These are phyloP conservation scores for Trichoderma atrobrunneum DNA, from an alignment of 2,329 filamentous ascomycete species.

Conservation along the genomic window DNA sequence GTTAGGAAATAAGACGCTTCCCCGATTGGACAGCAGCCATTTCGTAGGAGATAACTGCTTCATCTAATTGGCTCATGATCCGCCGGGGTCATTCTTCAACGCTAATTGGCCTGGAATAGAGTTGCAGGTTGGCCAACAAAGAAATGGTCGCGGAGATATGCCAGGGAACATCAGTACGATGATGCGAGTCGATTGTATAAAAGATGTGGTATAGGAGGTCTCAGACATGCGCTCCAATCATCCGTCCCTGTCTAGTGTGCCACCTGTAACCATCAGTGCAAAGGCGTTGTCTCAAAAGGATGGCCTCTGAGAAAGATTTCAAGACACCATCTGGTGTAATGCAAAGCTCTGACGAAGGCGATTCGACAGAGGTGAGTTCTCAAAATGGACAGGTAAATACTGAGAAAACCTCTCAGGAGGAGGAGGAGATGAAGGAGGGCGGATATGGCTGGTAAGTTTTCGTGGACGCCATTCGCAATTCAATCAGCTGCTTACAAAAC, in stretches of 20 bases:
- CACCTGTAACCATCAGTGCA: not conserved
- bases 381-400: not conserved
- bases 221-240: not conserved
- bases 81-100: not conserved
- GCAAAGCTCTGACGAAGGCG: not conserved
- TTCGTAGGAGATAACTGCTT: not conserved
- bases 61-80: not conserved
- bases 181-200: not conserved
- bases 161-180: not conserved
- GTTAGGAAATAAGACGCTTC: not conserved
- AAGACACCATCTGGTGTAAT: not conserved
- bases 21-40: not conserved
- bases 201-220: not conserved
- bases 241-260: not conserved
- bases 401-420: not conserved
- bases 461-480: too few species aligned
- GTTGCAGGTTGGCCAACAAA: not conserved
- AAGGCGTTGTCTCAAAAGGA: not conserved
- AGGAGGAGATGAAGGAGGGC: not conserved
- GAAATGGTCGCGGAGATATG: not conserved
- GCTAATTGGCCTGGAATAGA: not conserved
- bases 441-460: slow-evolving; percentile 6
- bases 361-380: not conserved
- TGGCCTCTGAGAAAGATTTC: not conserved
- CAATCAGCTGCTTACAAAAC: not conserved